phyloP scores from a whole-genome alignment of 768 basidiomycete genomes.

The Mycena galopus region DNA sequence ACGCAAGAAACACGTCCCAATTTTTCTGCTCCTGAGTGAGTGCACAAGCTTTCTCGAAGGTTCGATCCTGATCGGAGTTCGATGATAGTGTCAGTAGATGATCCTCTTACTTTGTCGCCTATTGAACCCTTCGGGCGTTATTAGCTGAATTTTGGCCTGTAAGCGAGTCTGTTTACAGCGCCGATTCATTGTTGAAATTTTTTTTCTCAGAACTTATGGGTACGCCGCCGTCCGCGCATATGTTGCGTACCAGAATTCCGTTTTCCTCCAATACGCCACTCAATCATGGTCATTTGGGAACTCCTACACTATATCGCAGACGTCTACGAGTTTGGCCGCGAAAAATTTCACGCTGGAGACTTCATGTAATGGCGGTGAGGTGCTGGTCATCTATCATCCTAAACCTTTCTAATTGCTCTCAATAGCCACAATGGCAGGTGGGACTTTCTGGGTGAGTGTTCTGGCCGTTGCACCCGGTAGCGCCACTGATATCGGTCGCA shows the following conservation, averaged over 20 bases:
- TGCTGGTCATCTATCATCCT: background rate
- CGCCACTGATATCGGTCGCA: background rate
- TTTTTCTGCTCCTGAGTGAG: slow-evolving; percentile 4
- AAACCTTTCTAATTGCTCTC: background rate
- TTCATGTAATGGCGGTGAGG: background rate
- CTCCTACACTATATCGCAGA: slow-evolving; percentile 14
- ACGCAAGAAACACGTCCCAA: background rate
- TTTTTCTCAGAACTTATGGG: slow-evolving; percentile 18
- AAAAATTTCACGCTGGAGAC: background rate
- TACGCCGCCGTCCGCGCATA: slow-evolving; percentile 28
- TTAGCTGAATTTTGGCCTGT: slow-evolving; percentile 1
- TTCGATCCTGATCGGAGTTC: background rate
- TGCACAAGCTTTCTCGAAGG: background rate
- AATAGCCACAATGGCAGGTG: slow-evolving; percentile 14
- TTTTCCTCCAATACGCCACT: slow-evolving; percentile 21
- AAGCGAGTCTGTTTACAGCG: background rate
- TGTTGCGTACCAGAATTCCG: slow-evolving; percentile 11
- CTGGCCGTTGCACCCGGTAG: background rate
- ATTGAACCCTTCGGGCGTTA: background rate
- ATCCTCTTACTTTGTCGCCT: background rate
- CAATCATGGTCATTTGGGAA: slow-evolving; percentile 25
- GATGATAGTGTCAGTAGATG: background rate
- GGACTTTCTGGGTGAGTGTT: slow-evolving; percentile 8
- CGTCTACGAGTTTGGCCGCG: background rate
- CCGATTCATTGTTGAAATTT: background rate